These are phyloP conservation scores for Tillandsia fasciculata DNA, from an alignment of 176 grass and related monocot genomes.

Conservation along the genomic window DNA sequence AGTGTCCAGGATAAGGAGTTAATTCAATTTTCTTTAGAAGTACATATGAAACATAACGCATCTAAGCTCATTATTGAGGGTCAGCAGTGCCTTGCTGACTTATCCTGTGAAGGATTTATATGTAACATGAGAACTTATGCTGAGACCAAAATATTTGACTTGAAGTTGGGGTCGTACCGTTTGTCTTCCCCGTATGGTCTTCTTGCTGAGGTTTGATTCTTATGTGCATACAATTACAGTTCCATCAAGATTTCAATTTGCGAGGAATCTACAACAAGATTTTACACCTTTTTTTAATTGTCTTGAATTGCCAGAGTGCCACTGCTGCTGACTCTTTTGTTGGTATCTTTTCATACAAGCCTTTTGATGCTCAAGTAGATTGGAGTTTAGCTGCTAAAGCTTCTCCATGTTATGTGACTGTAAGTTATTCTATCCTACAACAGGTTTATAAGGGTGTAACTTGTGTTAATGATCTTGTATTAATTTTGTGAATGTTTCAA, in stretches of 20 bases:
- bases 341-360: constrained; percentile 88
- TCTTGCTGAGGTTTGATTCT: constrained; percentile 85
- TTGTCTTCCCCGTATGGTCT: constrained; percentile 85
- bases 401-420: constrained; percentile 93
- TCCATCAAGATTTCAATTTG: not conserved
- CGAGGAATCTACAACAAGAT: not conserved
- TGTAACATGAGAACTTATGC: constrained; percentile 91
- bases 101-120: constrained; percentile 76
- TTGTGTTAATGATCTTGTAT: not conserved
- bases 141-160: constrained; percentile 83
- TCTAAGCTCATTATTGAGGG: constrained; percentile 61
- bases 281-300: not conserved
- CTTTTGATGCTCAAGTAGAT: constrained; percentile 72
- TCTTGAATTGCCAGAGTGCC: constrained; percentile 52
- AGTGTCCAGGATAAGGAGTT: constrained; percentile 69
- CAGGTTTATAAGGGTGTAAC: constrained; percentile 4
- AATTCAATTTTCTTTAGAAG: constrained; percentile 82
- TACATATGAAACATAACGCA: constrained; percentile 94
- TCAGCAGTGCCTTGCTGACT: constrained; percentile 69
- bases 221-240: not conserved
- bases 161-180: constrained; percentile 85
- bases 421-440: constrained; percentile 34
- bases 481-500: constrained; percentile 17
- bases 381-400: constrained; percentile 96
- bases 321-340: constrained; percentile 59